A percentile compares a stretch with the other conserved stretches of the same genome.
Evolutionary conservation across 495 filamentous ascomycete genomes (phyloP).

Genomic region (Ascobolus immersus): DNA sequence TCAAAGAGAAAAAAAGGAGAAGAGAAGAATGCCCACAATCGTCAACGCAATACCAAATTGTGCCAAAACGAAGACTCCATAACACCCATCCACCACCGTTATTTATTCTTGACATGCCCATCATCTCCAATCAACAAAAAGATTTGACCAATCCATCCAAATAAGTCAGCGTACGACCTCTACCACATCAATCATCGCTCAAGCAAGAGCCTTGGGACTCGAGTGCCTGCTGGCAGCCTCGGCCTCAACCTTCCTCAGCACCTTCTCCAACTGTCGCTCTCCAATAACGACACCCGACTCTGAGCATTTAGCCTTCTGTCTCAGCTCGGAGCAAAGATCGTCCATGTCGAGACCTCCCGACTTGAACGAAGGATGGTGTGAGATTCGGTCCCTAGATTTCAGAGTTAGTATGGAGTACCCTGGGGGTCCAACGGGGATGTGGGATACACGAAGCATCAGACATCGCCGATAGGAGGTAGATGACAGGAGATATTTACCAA

Average conservation of each 20-base stretch:
- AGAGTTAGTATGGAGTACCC: slow-evolving; percentile 12
- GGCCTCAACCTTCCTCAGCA: slow-evolving; percentile 42
- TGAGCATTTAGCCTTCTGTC: slow-evolving; percentile 86
- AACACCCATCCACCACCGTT: too few relatives aligned
- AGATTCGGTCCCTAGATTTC: slow-evolving; percentile 57
- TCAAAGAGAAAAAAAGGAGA: too few relatives aligned
- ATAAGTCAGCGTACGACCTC: too few relatives aligned
- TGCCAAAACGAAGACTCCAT: too few relatives aligned
- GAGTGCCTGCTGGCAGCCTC: too few relatives aligned
- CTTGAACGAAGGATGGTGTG: slow-evolving; percentile 63
- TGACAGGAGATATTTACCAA: slow-evolving; percentile 35
- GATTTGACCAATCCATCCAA: too few relatives aligned
- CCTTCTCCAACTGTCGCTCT: slow-evolving; percentile 62
- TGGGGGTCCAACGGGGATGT: slow-evolving; percentile 5
- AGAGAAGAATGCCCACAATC: too few relatives aligned
- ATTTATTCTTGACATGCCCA: too few relatives aligned
- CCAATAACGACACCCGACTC: slow-evolving; percentile 79
- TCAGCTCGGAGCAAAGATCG: slow-evolving; percentile 71
- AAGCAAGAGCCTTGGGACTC: too few relatives aligned
- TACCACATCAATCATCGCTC: too few relatives aligned
- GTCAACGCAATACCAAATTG: too few relatives aligned
- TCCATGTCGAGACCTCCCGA: slow-evolving; percentile 82
- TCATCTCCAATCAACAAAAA: too few relatives aligned
- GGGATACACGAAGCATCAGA: background rate
- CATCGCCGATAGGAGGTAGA: background rate